Evolutionary conservation across 768 basidiomycete genomes (phyloP).

Genomic region (Xanthoconium stramineum): DNA sequence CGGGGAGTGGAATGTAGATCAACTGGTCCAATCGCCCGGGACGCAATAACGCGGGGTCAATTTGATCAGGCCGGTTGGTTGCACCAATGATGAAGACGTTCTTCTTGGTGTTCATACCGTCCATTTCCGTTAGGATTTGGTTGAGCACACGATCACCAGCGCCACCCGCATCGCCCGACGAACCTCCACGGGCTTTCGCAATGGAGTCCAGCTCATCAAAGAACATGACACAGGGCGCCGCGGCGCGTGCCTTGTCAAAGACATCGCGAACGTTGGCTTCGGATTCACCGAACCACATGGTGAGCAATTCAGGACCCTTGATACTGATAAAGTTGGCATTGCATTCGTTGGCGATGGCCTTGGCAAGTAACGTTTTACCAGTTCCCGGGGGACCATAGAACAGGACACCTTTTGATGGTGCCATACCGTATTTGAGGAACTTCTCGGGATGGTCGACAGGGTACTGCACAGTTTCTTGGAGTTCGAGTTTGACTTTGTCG

Average conservation of each 20-base stretch:
- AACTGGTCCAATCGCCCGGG: constrained; percentile 99
- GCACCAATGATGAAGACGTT: constrained; percentile 99
- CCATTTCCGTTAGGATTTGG: constrained; percentile 97
- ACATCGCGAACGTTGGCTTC: constrained; percentile 99
- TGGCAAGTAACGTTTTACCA: constrained; percentile 97
- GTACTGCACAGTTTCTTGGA: constrained; percentile 99
- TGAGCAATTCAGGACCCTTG: constrained; percentile 98
- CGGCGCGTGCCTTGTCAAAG: constrained; percentile 99
- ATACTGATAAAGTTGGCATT: constrained; percentile 99
- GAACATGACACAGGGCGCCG: constrained; percentile 99
- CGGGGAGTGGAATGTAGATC: constrained; percentile 98
- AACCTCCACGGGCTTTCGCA: constrained; percentile 90
- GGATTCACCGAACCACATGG: constrained; percentile 99
- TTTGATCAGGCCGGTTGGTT: constrained; percentile 95
- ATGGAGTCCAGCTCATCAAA: constrained; percentile 99
- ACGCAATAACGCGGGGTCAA: constrained; percentile 88
- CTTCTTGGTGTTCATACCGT: constrained; percentile 98
- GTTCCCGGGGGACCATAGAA: constrained; percentile 99
- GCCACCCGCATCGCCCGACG: constrained; percentile 87
- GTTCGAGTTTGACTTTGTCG: constrained; percentile 98
- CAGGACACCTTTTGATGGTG: constrained; percentile 97
- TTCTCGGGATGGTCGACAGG: constrained; percentile 99
- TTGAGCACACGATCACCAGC: constrained; percentile 98
- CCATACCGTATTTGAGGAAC: constrained; percentile 99
- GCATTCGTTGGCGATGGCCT: constrained; percentile 99